Evolutionary conservation across 352 stramenopile species (phyloP), one percentile per base, ranked within the genome.

Genomic region (Globisporangium sylvaticum): DNA sequence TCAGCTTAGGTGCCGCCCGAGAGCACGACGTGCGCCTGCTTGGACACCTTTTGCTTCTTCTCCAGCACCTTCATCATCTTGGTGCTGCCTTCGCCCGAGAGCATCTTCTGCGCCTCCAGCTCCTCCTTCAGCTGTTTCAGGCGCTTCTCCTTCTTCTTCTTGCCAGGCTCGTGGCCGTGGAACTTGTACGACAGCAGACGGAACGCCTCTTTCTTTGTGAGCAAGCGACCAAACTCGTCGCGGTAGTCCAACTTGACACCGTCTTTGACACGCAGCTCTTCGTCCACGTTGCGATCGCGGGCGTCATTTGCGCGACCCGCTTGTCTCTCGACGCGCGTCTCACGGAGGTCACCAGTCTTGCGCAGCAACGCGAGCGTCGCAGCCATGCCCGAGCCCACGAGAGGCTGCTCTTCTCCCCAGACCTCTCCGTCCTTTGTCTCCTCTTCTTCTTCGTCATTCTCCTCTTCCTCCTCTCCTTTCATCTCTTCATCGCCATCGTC

Each of bases 151-250:
- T 98, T 90, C 70, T 99, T 99, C 75, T 98, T 99, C 79, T 99
- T 98, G 7, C 91, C 93, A 5, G 94, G 97, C 6, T 94, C 95
- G 69, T 99, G 95, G 27, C 97, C 97, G 75, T 99, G 97, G 79
- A 99, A 99, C 70, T 98, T 97, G 84, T 99, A 99, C 76, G 92
- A 98, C 32, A 99, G 78, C 72, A 99, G 82, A 32, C 97, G 94
- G 85, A 98, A 99, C 0, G 97, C 97, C 75, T 99, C 97, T 73
- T 99, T 99, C 54, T 97, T 92, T 7, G 97, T 99, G 10, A 99
- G 78, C 46, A 99, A 73, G 3, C 95, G 92, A 5, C 97, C 97
- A 76, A 98, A 95, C 60, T 99, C 95, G 73, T 99, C 97, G 52
- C 97, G 88, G 80, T 99, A 99, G 73, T 99, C 97, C 15, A 99